Base-by-base conservation (phyloP, 371 early-diverging fungal species). In the Saksenaea oblongispora region DNA sequence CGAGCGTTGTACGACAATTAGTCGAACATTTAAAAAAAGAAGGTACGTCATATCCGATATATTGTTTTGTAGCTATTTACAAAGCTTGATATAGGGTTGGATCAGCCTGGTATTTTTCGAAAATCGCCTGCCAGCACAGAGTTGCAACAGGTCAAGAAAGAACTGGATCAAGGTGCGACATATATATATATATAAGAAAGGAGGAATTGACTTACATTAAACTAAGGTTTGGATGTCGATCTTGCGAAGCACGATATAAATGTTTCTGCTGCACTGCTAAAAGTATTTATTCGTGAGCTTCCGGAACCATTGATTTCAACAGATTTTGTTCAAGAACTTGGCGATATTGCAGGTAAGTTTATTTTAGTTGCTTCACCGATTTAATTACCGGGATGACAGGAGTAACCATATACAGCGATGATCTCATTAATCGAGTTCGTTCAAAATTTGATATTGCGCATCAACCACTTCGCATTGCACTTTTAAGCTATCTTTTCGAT, bases 21-120 rank as follows among this genome's bases (percentile, higher is more conserved):
- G 51, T 72, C 1, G 61, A 75, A 1, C 78, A 81, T 60, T 62
- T 81, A n/a, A 64, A 56, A 14, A 28, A 61, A 3, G 26, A 70
- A 34, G 82, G 80, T 73, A 79, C 53, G 34, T 14, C 34, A 22
- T 53, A 35, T 14, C 34, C 8, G 53, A 26, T 34, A 11, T 61
- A 2, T 15, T 34, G 53, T 17, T 3, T 54, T 11, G 34, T 42
- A 34, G n/a, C 26, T 35, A 35, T 0, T 13, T 54, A 18, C 17
- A 35, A 44, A 59, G 26, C 31, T 42, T 1, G 27, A 35, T 42
- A 34, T 67, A 88, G 94, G 94, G 0, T 70, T 95, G 62, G 82
- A 87, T 18, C 84, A 88, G 24, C 95, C 95, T 67, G 98, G 98
- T 13, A 69, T 97, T 5, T 97, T 97, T 65, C 78, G 98, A 34